Percentiles rank a stretch among this genome's conserved stretches.
phyloP scores from a whole-genome alignment of 257 asterid species.

The Gentiana straminea region DNA sequence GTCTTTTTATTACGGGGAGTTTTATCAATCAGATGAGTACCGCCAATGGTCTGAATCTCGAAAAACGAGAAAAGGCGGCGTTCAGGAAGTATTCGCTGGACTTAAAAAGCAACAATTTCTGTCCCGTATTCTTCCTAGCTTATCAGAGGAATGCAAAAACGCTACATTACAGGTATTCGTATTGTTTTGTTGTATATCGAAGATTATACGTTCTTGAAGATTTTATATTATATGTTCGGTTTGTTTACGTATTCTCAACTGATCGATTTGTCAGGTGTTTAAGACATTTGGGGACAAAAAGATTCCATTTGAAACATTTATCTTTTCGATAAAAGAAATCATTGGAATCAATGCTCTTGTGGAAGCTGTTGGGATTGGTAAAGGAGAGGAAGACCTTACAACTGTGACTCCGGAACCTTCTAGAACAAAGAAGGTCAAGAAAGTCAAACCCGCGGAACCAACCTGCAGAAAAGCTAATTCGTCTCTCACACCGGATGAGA shows the following conservation, averaged over 20 bases:
- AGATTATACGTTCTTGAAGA: too few relatives aligned
- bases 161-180: constrained; percentile 41
- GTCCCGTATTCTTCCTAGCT: constrained; percentile 33
- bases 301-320: constrained; percentile 9
- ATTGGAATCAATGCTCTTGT: constrained; percentile 45
- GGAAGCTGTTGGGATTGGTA: constrained; percentile 63
- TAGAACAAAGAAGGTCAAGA: constrained; percentile 26
- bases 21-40: constrained; percentile 41
- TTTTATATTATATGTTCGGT: too few relatives aligned
- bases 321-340: constrained; percentile 43
- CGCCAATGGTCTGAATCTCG: constrained; percentile 52
- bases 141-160: constrained; percentile 37
- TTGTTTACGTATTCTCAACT: too few relatives aligned
- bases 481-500: constrained; percentile 34
- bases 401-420: constrained; percentile 39
- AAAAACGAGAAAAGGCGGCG: constrained; percentile 41
- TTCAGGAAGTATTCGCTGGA: constrained; percentile 61
- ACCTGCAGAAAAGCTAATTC: background rate
- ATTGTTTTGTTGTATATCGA: too few relatives aligned
- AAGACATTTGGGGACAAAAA: too few relatives aligned
- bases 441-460: background rate
- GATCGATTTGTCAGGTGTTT: too few relatives aligned
- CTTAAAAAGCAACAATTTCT: constrained; percentile 57
- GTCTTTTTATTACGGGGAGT: constrained; percentile 49
- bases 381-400: constrained; percentile 51